phyloP scores from a whole-genome alignment of 306 rosid species.

The Neltuma alba region DNA sequence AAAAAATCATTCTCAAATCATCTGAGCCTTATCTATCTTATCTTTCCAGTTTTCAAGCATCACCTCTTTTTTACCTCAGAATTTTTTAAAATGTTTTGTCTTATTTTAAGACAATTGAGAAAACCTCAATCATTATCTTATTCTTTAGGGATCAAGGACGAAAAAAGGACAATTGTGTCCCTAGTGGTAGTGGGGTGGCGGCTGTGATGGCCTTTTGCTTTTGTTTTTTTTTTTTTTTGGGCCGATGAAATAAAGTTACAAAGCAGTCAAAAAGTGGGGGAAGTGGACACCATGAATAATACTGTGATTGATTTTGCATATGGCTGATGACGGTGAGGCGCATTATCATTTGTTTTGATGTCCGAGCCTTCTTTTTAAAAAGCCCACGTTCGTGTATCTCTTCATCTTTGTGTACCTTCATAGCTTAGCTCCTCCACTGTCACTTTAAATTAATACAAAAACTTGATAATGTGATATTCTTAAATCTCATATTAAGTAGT shows the following conservation, averaged over 20 bases:
- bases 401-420: slow-evolving; percentile 24
- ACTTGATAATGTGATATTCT: too few relatives aligned
- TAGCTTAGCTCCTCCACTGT: not conserved
- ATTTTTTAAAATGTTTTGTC: too few relatives aligned
- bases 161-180: not conserved
- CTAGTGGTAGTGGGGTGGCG: not conserved
- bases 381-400: slow-evolving; percentile 3
- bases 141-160: not conserved
- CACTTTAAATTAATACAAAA: too few relatives aligned
- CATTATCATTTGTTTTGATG: slow-evolving; percentile 15
- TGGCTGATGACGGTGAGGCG: not conserved
- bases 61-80: too few relatives aligned
- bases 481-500: too few relatives aligned
- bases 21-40: too few relatives aligned
- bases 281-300: not conserved
- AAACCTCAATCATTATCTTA: too few relatives aligned
- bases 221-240: not conserved
- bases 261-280: not conserved
- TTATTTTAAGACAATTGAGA: too few relatives aligned
- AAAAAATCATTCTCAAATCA: too few relatives aligned
- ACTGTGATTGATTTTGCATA: slow-evolving; percentile 1
- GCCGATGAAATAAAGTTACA: not conserved
- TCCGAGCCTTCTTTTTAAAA: slow-evolving; percentile 42
- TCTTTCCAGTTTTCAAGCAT: too few relatives aligned
- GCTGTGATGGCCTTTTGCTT: not conserved